Conservation (phyloP, 805 yeast species). For the Kluyveromyces siamensis region DNA sequence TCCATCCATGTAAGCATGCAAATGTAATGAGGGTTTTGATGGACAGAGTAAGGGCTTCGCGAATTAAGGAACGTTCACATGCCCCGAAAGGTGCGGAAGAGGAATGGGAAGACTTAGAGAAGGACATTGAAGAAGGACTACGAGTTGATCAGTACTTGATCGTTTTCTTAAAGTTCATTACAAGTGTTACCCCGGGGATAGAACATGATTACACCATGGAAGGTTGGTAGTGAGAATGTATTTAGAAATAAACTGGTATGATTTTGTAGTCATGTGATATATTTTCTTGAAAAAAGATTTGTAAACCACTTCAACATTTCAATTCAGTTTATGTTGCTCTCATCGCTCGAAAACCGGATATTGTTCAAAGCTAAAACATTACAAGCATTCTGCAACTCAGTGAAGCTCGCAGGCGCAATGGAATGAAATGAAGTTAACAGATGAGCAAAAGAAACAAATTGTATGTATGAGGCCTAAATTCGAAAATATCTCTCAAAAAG, state of each 20-base stretch:
- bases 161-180: conserved; percentile 84
- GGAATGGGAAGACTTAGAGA: conserved; percentile 47
- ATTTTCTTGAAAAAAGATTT: background rate
- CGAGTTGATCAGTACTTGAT: conserved; percentile 88
- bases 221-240: conserved; percentile 42
- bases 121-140: conserved; percentile 38
- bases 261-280: background rate
- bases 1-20: conserved; percentile 95
- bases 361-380: too few relatives aligned
- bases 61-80: conserved; percentile 40
- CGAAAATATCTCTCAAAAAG: too few relatives aligned
- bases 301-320: background rate
- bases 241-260: background rate
- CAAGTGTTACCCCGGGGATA: conserved; percentile 96
- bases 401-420: background rate
- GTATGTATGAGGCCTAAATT: conserved; percentile 13
- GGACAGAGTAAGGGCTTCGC: conserved; percentile 54
- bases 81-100: conserved; percentile 16
- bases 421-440: conserved; percentile 12
- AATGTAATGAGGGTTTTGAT: conserved; percentile 86
- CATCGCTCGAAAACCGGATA: too few relatives aligned
- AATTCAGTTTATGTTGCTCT: background rate
- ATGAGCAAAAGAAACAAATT: conserved; percentile 28
- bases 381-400: too few relatives aligned
- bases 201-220: conserved; percentile 99